Base-by-base conservation (phyloP, 306 rosid genomes). In the Luffa acutangula region DNA sequence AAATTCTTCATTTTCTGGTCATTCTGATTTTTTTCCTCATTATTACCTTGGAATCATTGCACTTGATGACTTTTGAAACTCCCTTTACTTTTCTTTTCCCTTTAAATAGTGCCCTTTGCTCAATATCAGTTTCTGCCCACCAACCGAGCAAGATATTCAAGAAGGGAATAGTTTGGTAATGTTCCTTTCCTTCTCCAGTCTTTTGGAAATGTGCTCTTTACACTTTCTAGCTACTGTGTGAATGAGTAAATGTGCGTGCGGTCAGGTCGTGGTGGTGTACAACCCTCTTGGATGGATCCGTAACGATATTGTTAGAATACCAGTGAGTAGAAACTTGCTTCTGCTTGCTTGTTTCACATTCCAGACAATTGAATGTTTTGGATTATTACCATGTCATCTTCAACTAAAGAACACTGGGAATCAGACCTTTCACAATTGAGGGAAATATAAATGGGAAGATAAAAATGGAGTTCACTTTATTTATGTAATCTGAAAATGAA, bases 231-330 rank as follows among this genome's bases (percentile, higher is more conserved):
- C 53, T 48, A 72, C 37, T 48, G 45, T 6, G 17, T 70, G 34
- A 72, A n/a, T 31, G 58, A 25, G 41, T 25, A 72, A 72, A 67
- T 17, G 13, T 72, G 57, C 21, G 6, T 72, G 42, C 21, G 3
- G 41, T 45, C 87, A 94, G 98, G 96, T 94, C 76, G 78, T 91
- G 37, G 95, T 94, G 78, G 93, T 86, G 25, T 94, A 94, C 88
- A 94, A 94, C 78, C 87, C 97, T 42, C 96, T 94, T 78, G 98
- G 98, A 77, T 94, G 98, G 98, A 87, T 51, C 34, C 95, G 96
- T 34, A 90, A 89, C 3, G 98, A 94, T 79, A 66, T 88, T n/a
- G 79, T 92, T 79, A 87, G 84, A 83, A 89, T 94, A 84, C 97
- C 97, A 9, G 98, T 92, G 81, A 88, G 98, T 84, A 45, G 69